Evolutionary conservation across 805 yeast genomes (phyloP), one percentile per base, ranked within the genome.

Genomic region (Candida fluviatilis): DNA sequence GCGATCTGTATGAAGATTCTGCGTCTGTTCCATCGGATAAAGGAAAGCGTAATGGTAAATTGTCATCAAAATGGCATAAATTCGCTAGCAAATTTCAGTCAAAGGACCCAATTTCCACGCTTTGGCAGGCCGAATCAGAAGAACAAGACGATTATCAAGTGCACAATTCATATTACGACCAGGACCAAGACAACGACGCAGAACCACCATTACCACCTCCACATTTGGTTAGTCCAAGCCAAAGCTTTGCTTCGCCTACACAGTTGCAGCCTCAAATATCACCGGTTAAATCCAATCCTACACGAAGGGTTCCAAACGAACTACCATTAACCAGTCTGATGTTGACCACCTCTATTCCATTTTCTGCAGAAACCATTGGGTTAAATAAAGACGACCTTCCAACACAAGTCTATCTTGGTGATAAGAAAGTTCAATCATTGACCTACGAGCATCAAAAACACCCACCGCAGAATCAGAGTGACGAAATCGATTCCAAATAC

Each of bases 331-430:
- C 25, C 7, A 25, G 31, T 13, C 25, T 38, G 5, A 37, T 17
- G 6, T 38, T 40, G n/a, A 43, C 47, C 18, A 55, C 62, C 4
- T 40, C 60, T 0, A 50, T 64, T 2, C 73, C 73, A 4, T 69
- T 64, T 37, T 68, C 73, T 1, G 73, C 74, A 0, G 73, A 66
- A 35, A 51, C 64, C 4, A 66, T 68, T 32, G 71, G 70, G 1
- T 31, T 59, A 18, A 67, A 60, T 3, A 57, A 58, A 5, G 54
- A 49, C 6, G 24, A 23, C 11, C 32, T 62, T 23, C 71, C 72
- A 1, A 58, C 69, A 1, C 53, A 55, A 18, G 71, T 65, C 4
- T 66, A 50, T 45, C 50, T 61, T 39, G 46, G 64, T 54, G 69
- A 60, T 36, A 39, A 62, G 38, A 65, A 51, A 27, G 64, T 63